Evolutionary conservation across 2,329 filamentous ascomycete genomes (phyloP), one percentile per base, ranked within the genome.

Genomic region (Phaeosphaeria sp.): DNA sequence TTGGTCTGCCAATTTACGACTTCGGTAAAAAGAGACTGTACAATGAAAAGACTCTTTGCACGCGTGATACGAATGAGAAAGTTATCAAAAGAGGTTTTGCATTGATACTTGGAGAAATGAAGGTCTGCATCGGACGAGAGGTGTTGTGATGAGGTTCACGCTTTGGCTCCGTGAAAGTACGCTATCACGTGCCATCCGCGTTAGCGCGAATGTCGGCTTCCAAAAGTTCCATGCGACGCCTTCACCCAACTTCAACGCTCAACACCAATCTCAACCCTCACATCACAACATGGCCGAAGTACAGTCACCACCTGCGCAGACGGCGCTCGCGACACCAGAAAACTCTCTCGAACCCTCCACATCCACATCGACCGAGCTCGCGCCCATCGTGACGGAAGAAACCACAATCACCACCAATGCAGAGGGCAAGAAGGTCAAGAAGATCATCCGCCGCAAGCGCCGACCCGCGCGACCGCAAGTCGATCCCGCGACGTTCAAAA

Each of bases 391-490:
- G 27, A 66, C 64, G 6, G 71, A 74, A 54, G 69, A 74, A 49
- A 67, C 63, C 7, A 70, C 73, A 52, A 73, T 74, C 45, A 74
- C 71, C 6, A 75, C 72, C 55, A 76, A 76, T 60, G 77, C 79
- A 6, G 76, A 81, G 52, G 78, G 76, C 80, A 82, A 88, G 68
- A 92, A 93, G 80, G 87, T 91, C 58, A 97, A 96, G 79, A 96
- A 94, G 82, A 92, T 98, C 66, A 90, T 97, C 66, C 89, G 93
- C 63, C 93, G 91, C 75, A 97, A 97, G 83, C 89, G 91, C 72
- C 86, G 93, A 40, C 95, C 95, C 30, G 95, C 95, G 47, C 88
- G 94, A 57, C 90, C 91, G 0, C 95, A 99, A 80, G 89, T 97
- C 71, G 95, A 99, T 73, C 88, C 93, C 1, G 88, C 90, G 42